A percentile compares a stretch with the other conserved stretches of the same genome.
Conservation (phyloP, 2,329 filamentous ascomycete species). For the Talaromyces sp. region DNA sequence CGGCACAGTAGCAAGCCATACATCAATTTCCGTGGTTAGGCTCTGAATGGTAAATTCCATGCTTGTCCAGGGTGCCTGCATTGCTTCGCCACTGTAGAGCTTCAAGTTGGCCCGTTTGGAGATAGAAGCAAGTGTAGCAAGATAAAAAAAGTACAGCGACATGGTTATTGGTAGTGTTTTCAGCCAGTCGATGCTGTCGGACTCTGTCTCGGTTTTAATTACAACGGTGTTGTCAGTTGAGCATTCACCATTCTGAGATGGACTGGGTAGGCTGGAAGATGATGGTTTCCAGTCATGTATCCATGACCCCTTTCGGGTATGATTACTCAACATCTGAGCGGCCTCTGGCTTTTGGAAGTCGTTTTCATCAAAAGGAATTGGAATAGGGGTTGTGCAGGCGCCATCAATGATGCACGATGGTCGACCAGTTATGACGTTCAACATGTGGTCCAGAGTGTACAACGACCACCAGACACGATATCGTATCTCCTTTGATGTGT, state of each 20-base stretch:
- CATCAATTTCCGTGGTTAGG: slow-evolving; percentile 37
- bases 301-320: slow-evolving; percentile 23
- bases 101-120: slow-evolving; percentile 38
- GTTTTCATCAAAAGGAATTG: slow-evolving; percentile 40
- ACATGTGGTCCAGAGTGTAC: slow-evolving; percentile 42
- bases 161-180: slow-evolving; percentile 37
- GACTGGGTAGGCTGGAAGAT: slow-evolving; percentile 24
- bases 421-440: slow-evolving; percentile 45
- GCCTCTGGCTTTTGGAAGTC: slow-evolving; percentile 37
- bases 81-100: slow-evolving; percentile 39
- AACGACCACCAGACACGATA: slow-evolving; percentile 48
- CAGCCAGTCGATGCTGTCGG: slow-evolving; percentile 30
- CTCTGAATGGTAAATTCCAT: slow-evolving; percentile 39
- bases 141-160: slow-evolving; percentile 42
- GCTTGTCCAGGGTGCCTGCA: slow-evolving; percentile 36
- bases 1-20: slow-evolving; percentile 41
- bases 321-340: slow-evolving; percentile 28
- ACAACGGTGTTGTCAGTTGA: slow-evolving; percentile 20
- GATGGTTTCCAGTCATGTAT: slow-evolving; percentile 25
- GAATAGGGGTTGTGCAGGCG: slow-evolving; percentile 42
- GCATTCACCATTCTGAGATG: slow-evolving; percentile 19
- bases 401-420: slow-evolving; percentile 43
- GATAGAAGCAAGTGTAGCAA: slow-evolving; percentile 37
- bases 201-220: slow-evolving; percentile 23
- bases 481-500: slow-evolving; percentile 43